Evolutionary conservation across 2,329 filamentous ascomycete genomes (phyloP), one percentile per base, ranked within the genome.

Genomic region (Colletotrichum somersetense): DNA sequence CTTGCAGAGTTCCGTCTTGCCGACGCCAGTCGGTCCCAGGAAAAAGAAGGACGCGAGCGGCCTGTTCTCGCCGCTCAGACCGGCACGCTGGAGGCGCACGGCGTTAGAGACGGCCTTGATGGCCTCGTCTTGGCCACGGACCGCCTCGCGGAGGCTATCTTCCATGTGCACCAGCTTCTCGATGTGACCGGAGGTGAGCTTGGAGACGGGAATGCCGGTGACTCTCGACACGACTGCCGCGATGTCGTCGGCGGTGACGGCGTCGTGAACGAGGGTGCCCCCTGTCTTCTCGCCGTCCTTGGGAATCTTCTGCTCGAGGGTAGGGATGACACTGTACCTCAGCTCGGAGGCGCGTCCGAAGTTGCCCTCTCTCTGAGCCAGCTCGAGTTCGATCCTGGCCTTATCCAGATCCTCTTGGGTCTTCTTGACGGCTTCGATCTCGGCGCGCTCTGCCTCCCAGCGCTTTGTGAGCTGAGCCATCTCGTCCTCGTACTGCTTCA

Each of bases 141-240:
- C 92, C 5, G 93, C 92, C 78, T 95, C 87, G 6, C 94, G 89
- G 11, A 99, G 87, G 0, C 90, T 93, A 73, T 97, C 94, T 81
- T 99, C 96, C 95, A 98, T 98, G 77, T 94, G 92, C 18, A 99
- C 92, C 38, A 99, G 86, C 83, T 97, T 97, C 80, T 98, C 95
- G 52, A 97, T 93, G 76, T 98, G 96, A 30, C 96, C 96, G 11
- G 94, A 92, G 77, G 97, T 98, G 61, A 99, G 87, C 81, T 97
- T 98, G 40, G 91, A 92, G 33, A 97, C 92, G 0, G 96, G 96
- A 72, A 98, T 98, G 38, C 96, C 96, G 0, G 96, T 98, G 38
- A 94, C 92, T 66, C 94, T 89, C 2, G 95, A 96, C 5, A 98
- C 96, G 1, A 99, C 96, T 52, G 89, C 90, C 67, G 94, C 95